phyloP scores from a whole-genome alignment of 257 asterid species.

The Gentiana macrophylla region DNA sequence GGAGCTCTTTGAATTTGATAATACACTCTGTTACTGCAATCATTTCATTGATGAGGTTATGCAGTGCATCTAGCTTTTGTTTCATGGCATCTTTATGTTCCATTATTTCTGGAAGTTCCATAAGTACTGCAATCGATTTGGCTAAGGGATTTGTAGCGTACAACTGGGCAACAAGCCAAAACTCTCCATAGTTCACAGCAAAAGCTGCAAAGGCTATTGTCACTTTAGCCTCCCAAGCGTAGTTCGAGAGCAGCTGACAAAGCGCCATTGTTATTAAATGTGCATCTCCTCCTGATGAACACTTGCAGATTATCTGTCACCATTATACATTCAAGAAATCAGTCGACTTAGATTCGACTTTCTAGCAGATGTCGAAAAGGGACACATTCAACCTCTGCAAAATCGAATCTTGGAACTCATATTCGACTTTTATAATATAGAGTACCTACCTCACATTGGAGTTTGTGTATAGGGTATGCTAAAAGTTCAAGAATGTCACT shows the following conservation, averaged over 20 bases:
- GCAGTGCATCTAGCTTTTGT: conserved; percentile 18
- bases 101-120: conserved; percentile 32
- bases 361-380: no score
- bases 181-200: conserved; percentile 28
- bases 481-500: conserved; percentile 38
- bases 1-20: conserved; percentile 27
- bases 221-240: conserved; percentile 36
- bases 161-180: conserved; percentile 27
- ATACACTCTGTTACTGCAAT: conserved; percentile 21
- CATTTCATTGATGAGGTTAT: conserved; percentile 21
- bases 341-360: no score
- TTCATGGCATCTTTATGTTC: conserved; percentile 15
- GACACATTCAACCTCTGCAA: no score
- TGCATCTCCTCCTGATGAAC: conserved; percentile 23
- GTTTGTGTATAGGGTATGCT: conserved; percentile 63
- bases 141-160: conserved; percentile 27
- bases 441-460: conserved; percentile 44
- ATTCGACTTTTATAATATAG: background rate
- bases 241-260: conserved; percentile 22
- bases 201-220: conserved; percentile 29
- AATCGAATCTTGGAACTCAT: no score
- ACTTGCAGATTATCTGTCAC: conserved; percentile 24
- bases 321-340: no score
- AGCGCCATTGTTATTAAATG: conserved; percentile 24
- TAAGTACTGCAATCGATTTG: conserved; percentile 24